Conservation (phyloP, 306 rosid species). For the Inga leiocalycina region DNA sequence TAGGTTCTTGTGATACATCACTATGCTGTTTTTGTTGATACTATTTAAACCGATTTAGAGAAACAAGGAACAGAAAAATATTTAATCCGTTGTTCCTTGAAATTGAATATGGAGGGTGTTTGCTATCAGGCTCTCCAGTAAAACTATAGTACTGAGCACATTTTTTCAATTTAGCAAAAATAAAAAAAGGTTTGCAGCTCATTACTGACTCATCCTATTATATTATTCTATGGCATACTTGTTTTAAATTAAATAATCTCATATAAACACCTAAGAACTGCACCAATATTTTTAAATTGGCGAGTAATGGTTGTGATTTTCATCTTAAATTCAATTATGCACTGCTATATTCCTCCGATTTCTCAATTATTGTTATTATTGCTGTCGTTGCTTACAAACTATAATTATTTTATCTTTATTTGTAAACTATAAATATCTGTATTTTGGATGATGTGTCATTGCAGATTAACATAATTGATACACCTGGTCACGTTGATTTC, state of each 20-base stretch:
- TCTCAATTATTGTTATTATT: background rate
- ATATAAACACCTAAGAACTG: background rate
- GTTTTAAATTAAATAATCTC: background rate
- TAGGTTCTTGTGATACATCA: background rate
- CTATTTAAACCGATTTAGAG: background rate
- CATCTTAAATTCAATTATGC: background rate
- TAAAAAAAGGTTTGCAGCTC: background rate
- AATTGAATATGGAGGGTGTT: constrained; percentile 14
- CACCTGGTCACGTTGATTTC: constrained; percentile 98
- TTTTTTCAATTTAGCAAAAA: background rate
- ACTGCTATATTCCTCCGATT: background rate
- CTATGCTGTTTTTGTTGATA: background rate
- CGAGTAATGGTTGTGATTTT: background rate
- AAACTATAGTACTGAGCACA: background rate
- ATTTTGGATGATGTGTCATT: constrained; percentile 31
- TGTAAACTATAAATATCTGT: constrained; percentile 21
- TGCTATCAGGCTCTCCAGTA: background rate
- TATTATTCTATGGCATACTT: background rate
- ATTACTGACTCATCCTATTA: background rate
- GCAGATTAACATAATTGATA: constrained; percentile 97
- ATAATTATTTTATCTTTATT: background rate
- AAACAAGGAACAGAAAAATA: background rate
- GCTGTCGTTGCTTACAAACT: background rate
- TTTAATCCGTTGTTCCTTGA: constrained; percentile 6
- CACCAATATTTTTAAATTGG: background rate